Conservation (phyloP, 352 stramenopile species). For the Plasmopara viticola region DNA sequence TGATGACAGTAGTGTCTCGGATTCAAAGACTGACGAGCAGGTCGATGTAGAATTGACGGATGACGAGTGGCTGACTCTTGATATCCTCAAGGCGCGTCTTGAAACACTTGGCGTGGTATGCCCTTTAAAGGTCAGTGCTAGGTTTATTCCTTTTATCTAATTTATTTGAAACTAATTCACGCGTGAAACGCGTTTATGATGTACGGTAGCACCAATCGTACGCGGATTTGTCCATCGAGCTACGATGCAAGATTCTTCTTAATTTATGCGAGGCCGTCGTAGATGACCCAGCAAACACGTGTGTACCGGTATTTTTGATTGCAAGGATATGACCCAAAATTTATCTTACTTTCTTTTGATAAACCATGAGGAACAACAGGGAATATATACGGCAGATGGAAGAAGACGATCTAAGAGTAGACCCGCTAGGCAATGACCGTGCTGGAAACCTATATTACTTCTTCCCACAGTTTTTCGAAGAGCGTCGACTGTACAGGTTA, state of each 20-base stretch:
- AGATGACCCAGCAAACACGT: constrained; percentile 75
- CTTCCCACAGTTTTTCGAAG: constrained; percentile 83
- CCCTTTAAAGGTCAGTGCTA: constrained; percentile 38
- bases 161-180: constrained; percentile 2
- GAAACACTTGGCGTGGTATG: constrained; percentile 45
- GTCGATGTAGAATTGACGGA: constrained; percentile 74
- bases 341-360: constrained; percentile 3
- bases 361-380: constrained; percentile 15
- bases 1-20: constrained; percentile 20
- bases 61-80: constrained; percentile 66
- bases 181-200: background rate
- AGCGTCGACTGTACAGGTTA: constrained; percentile 70
- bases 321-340: background rate
- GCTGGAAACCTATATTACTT: constrained; percentile 76
- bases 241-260: constrained; percentile 76
- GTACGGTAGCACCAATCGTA: constrained; percentile 60
- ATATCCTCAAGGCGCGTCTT: constrained; percentile 53
- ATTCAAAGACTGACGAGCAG: constrained; percentile 26
- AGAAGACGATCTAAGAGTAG: constrained; percentile 74
- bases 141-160: background rate
- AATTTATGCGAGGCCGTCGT: constrained; percentile 79
- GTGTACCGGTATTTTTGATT: constrained; percentile 9
- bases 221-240: constrained; percentile 53
- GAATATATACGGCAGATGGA: constrained; percentile 85
- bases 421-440: constrained; percentile 68